Evolutionary conservation across 2,329 filamentous ascomycete species (phyloP).

Genomic region (Fusarium miscanthi): DNA sequence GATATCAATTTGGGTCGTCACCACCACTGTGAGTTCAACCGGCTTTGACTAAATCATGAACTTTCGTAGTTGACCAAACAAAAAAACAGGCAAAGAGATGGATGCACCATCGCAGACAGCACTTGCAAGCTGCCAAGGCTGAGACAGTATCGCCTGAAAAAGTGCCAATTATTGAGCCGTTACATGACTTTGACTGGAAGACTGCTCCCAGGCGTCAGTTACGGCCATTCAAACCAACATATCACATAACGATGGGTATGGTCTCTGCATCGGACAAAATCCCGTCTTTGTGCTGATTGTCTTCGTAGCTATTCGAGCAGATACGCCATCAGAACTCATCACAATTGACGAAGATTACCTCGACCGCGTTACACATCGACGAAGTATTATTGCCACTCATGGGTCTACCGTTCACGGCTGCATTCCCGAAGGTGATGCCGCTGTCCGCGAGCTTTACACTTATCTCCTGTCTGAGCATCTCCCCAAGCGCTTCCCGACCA

Average conservation of each 20-base stretch:
- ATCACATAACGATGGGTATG: conserved; percentile 35
- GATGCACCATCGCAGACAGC: conserved; percentile 29
- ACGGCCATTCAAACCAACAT: conserved; percentile 28
- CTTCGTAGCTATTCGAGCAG: conserved; percentile 54
- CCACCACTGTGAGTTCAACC: conserved; percentile 13
- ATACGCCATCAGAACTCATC: conserved; percentile 62
- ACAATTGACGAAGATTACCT: conserved; percentile 64
- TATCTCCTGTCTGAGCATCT: conserved; percentile 61
- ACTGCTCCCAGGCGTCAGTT: conserved; percentile 9
- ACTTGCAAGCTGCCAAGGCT: not conserved
- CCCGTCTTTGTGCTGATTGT: not conserved
- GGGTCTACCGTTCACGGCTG: conserved; percentile 55
- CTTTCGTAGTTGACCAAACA: not conserved
- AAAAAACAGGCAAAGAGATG: conserved; percentile 32
- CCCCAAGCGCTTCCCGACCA: conserved; percentile 59
- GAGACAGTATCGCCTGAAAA: conserved; percentile 5
- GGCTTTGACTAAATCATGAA: not conserved
- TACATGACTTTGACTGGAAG: conserved; percentile 31
- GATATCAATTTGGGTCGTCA: conserved; percentile 17
- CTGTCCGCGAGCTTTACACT: conserved; percentile 61
- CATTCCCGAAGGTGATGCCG: conserved; percentile 52
- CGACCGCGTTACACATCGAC: conserved; percentile 55
- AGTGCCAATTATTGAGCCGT: not conserved
- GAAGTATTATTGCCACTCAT: conserved; percentile 48
- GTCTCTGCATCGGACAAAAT: rapidly evolving